Evolutionary conservation across 352 stramenopile genomes (phyloP), one percentile per base, ranked within the genome.

Genomic region (Globisporangium iwayamae): DNA sequence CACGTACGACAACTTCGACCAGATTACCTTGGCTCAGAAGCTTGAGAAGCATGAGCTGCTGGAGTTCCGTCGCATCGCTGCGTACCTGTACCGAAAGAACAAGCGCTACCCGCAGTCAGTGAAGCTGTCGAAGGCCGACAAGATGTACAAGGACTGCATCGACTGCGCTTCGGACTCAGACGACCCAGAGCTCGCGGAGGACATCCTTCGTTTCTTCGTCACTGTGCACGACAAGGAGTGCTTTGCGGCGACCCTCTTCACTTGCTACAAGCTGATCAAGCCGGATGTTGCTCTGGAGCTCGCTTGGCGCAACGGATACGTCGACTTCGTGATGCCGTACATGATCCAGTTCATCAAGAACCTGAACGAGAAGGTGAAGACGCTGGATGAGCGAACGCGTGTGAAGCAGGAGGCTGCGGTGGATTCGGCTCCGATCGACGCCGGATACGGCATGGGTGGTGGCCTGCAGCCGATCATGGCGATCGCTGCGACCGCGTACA

Each of bases 61-160:
- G 48, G 98, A 99, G 73, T 99, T 99, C 86, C 94, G 97, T 74
- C 96, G 97, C 70, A 99, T 99, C 70, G 97, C 98, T 36, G 97
- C 98, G 18, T 99, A 99, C 76, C 75, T 99, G 64, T 99, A 99
- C 89, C 94, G 98, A 72, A 98, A 98, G 84, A 99, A 99, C 86
- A 98, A 99, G 83, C 97, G 98, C 62, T 99, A 96, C 79, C 79
- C 89, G 64, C 96, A 99, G 78, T 98, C 93, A 41, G 96, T 99
- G 66, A 96, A 98, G 64, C 83, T 99, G 62, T 99, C 96, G 22
- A 99, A 99, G 92, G 94, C 94, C 41, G 97, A 99, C 85, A 98
- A 98, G 71, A 99, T 99, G 97, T 99, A 98, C 94, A 99, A 99
- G 85, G 98, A 99, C 67, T 98, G 97, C 73, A 99, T 99, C 68